Conservation (phyloP, 306 rosid species). For the Prunus armeniaca region DNA sequence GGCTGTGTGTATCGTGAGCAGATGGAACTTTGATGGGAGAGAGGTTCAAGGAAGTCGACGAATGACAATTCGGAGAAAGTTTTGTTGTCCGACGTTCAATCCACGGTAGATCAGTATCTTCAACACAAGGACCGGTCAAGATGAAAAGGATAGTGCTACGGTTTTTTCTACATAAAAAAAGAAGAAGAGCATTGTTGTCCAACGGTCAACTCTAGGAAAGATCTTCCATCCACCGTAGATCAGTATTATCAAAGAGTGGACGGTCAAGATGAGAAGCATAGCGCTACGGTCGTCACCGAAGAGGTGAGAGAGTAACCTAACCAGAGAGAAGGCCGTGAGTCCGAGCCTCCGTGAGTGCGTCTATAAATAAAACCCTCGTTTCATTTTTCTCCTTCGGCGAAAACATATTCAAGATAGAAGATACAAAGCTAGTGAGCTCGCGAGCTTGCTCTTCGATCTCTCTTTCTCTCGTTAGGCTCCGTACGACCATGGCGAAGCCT, state of each 20-base stretch:
- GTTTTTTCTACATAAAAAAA: no score
- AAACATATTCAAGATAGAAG: neutral
- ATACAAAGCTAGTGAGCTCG: neutral
- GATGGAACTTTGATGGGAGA: no score
- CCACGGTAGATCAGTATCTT: no score
- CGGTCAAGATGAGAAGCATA: neutral
- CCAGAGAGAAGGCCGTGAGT: neutral
- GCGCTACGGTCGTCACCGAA: constrained; percentile 1
- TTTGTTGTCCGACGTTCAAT: no score
- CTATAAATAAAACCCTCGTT: constrained; percentile 6
- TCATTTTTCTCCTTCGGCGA: neutral
- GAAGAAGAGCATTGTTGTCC: no score
- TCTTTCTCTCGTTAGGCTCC: neutral
- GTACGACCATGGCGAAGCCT: constrained; percentile 74
- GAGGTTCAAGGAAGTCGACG: no score
- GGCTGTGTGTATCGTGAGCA: no score
- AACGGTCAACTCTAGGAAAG: no score
- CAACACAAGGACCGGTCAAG: no score
- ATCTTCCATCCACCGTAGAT: neutral
- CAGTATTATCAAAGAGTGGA: neutral
- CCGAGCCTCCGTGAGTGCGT: neutral
- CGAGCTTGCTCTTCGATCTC: neutral
- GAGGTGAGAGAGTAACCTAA: neutral
- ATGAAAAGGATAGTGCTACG: no score
- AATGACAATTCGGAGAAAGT: no score